These are phyloP conservation scores for Extremus antarcticus DNA, from an alignment of 495 filamentous ascomycete genomes.

Conservation along the genomic window DNA sequence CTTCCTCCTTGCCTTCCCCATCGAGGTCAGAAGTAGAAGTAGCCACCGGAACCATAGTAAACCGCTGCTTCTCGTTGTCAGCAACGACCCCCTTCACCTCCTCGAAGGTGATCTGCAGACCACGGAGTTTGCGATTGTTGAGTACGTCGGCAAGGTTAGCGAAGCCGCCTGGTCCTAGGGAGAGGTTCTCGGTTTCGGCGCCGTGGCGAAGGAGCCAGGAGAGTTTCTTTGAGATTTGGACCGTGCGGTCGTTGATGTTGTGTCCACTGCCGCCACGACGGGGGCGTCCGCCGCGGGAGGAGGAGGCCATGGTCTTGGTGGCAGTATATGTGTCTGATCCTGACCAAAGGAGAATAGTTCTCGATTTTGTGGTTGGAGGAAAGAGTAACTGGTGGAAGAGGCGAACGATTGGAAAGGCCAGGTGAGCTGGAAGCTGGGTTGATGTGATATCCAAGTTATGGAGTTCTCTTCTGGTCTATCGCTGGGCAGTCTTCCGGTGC, in stretches of 20 bases:
- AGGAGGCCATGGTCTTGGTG: too few species aligned
- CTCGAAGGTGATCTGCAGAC: constrained; percentile 56
- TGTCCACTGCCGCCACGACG: constrained; percentile 25
- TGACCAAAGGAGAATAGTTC: too few species aligned
- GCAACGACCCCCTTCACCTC: constrained; percentile 64
- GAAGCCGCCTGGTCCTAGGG: constrained; percentile 67
- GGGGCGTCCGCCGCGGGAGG: too few species aligned
- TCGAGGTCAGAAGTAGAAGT: constrained; percentile 17
- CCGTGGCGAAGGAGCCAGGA: constrained; percentile 73
- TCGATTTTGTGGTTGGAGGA: not conserved
- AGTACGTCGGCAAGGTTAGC: constrained; percentile 67
- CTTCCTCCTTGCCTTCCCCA: not conserved
- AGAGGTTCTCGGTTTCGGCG: constrained; percentile 65
- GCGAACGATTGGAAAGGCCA: not conserved
- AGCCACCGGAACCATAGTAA: constrained; percentile 47
- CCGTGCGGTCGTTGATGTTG: constrained; percentile 39
- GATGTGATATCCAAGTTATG: too few species aligned
- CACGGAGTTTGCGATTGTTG: constrained; percentile 55
- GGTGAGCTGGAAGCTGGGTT: too few species aligned
- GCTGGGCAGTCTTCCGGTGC: too few species aligned
- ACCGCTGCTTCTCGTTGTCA: constrained; percentile 83
- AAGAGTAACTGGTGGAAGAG: not conserved
- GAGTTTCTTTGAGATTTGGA: constrained; percentile 69
- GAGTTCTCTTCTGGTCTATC: too few species aligned
- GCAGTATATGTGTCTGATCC: too few species aligned